A percentile compares a stretch with the other conserved stretches of the same genome.
These are phyloP conservation scores for Eleusine coracana DNA, from an alignment of 176 grass and related monocot species.

Conservation along the genomic window DNA sequence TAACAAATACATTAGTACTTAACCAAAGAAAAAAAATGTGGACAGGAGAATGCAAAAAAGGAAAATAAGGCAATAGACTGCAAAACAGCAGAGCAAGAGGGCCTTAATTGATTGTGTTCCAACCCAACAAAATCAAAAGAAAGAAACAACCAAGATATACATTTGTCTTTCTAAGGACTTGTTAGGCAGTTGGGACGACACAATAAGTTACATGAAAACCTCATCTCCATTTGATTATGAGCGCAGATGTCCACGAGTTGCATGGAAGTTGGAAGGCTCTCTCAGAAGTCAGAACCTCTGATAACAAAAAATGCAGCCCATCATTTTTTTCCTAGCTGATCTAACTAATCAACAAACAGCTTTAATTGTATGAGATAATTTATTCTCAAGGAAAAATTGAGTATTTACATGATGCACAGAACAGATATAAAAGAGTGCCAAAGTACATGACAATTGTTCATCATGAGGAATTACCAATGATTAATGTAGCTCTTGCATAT, in stretches of 20 bases:
- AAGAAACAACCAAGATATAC: neutral
- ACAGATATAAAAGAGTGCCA: slow-evolving; percentile 6
- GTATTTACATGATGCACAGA: neutral
- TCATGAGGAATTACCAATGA: slow-evolving; percentile 69
- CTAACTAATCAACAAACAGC: slow-evolving; percentile 25
- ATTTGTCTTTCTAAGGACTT: neutral
- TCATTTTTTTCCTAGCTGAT: slow-evolving; percentile 6
- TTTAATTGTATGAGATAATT: slow-evolving; percentile 2
- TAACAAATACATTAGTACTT: slow-evolving; percentile 28
- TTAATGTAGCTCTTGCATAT: slow-evolving; percentile 86
- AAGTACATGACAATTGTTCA: slow-evolving; percentile 7
- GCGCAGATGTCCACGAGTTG: slow-evolving; percentile 3
- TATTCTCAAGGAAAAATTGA: neutral
- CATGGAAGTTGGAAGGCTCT: neutral
- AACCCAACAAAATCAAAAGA: neutral
- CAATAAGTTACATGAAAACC: slow-evolving; percentile 14
- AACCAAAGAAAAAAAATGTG: slow-evolving; percentile 17
- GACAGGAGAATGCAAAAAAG: neutral
- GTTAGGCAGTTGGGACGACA: neutral
- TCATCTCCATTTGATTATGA: neutral
- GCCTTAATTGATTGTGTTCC: neutral
- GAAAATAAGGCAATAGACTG: neutral
- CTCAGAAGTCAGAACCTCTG: neutral
- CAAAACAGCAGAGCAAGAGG: slow-evolving; percentile 7
- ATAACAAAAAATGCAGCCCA: slow-evolving; percentile 4